phyloP scores from a whole-genome alignment of 2,329 filamentous ascomycete species.

The Calonectria hawksworthii region DNA sequence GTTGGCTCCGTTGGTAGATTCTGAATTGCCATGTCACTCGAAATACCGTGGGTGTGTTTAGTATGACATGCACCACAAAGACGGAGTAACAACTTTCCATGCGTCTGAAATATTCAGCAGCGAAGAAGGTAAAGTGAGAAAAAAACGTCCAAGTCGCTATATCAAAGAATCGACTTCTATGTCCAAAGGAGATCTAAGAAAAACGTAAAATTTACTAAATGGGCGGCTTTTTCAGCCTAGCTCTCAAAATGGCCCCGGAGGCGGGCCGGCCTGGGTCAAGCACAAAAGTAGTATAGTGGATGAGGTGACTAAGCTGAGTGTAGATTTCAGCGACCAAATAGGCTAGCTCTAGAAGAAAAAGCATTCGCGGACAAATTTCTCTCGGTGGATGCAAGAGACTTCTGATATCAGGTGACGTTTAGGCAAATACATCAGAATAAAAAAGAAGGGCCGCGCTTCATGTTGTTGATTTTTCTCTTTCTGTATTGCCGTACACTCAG shows the following conservation, averaged over 20 bases:
- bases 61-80: neutral
- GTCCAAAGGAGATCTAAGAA: neutral
- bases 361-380: neutral
- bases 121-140: fast-evolving
- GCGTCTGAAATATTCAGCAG: neutral
- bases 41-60: neutral
- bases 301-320: neutral
- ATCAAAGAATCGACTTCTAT: too few relatives aligned
- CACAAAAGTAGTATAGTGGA: too few relatives aligned
- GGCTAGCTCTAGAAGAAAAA: neutral
- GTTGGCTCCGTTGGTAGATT: neutral
- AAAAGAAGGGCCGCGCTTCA: too few relatives aligned
- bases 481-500: too few relatives aligned
- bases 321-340: neutral
- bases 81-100: neutral
- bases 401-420: too few relatives aligned
- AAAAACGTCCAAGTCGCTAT: too few relatives aligned
- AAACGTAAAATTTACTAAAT: neutral
- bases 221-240: neutral
- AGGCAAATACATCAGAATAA: too few relatives aligned
- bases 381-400: too few relatives aligned
- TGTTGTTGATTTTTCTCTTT: too few relatives aligned
- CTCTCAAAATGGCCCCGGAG: neutral
- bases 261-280: too few relatives aligned
- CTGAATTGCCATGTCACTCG: neutral